Evolutionary conservation across 371 early-diverging fungal genomes (phyloP), one percentile per base, ranked within the genome.

Genomic region (Choanephora cucurbitarum): DNA sequence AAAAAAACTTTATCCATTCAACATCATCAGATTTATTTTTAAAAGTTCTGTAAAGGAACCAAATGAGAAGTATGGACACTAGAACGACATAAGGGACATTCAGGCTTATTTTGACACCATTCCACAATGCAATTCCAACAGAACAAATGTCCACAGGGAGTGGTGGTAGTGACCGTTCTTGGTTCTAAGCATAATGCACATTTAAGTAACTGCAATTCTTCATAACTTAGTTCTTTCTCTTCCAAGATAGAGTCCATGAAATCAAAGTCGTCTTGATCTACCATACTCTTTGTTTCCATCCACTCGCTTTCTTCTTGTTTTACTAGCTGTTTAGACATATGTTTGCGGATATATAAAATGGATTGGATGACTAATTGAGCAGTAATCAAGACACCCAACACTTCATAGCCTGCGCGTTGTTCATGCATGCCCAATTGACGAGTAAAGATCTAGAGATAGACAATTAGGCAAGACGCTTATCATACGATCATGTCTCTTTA

Each of bases 61-160:
- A 89, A 72, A 31, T 87, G 87, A 24, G 87, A 82, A 14, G 81
- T 67, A 46, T 80, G 79, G 5, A 89, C 80, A 24, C 69, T 66
- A 58, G 92, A 93, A 28, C 95, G 84, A 50, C 95, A 94, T 0
- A 94, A 74, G 11, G 95, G 93, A 57, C 95, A 94, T 64, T 94
- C 95, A 0, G 90, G 77, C 81, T 92, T 93, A 57, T 86, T 91
- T 57, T 89, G 84, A 62, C 92, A 91, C 94, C 96, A 94, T 68
- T 93, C 93, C 21, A 88, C 78, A 39, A 92, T 87, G 62, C 96
- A 96, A 13, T 70, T 85, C 95, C 95, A 96, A 70, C 96, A 96
- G 61, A 94, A 94, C 62, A 96, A 60, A 70, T 96, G 96, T 0
- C 96, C 96, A 67, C 96, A 96, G 3, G 91, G 89, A 0, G 96